Conservation (phyloP, 441 rosid species). For the Populus hybrid region DNA sequence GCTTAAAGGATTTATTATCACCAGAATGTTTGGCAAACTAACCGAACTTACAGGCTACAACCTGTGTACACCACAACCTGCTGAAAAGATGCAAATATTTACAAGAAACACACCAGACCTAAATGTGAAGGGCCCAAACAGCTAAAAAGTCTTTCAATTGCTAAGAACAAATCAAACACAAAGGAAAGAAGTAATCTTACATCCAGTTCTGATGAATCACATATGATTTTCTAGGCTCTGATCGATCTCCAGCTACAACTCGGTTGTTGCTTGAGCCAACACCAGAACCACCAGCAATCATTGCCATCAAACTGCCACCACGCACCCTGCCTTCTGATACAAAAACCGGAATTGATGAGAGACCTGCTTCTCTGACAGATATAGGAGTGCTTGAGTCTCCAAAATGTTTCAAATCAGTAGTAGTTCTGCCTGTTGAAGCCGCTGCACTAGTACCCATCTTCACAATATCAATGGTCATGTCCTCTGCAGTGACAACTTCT, state of each 20-base stretch:
- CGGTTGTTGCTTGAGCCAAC: constrained; percentile 36
- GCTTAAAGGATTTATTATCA: constrained; percentile 33
- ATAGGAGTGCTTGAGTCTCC: constrained; percentile 20
- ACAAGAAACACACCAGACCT: constrained; percentile 35
- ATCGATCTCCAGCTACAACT: constrained; percentile 16
- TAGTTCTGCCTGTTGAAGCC: constrained; percentile 29
- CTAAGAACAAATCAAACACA: constrained; percentile 15
- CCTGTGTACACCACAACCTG: constrained; percentile 38
- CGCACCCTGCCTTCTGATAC: constrained; percentile 95
- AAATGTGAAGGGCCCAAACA: constrained; percentile 19
- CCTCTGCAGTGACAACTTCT: constrained; percentile 42
- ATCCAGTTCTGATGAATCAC: constrained; percentile 45
- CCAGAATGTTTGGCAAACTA: constrained; percentile 36
- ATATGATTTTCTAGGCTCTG: constrained; percentile 28
- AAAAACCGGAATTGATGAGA: constrained; percentile 27
- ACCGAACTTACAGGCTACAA: constrained; percentile 32
- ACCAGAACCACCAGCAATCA: constrained; percentile 55
- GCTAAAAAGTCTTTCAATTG: constrained; percentile 5
- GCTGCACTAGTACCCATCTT: constrained; percentile 29
- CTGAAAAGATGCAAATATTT: constrained; percentile 26
- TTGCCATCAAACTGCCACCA: constrained; percentile 91
- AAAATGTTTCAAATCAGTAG: constrained; percentile 37
- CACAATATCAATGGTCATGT: constrained; percentile 56
- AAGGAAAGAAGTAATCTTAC: constrained; percentile 29
- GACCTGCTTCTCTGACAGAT: constrained; percentile 26